Evolutionary conservation across 345 rosid species (phyloP), one percentile per base, ranked within the genome.

Genomic region (Brassica rapa): DNA sequence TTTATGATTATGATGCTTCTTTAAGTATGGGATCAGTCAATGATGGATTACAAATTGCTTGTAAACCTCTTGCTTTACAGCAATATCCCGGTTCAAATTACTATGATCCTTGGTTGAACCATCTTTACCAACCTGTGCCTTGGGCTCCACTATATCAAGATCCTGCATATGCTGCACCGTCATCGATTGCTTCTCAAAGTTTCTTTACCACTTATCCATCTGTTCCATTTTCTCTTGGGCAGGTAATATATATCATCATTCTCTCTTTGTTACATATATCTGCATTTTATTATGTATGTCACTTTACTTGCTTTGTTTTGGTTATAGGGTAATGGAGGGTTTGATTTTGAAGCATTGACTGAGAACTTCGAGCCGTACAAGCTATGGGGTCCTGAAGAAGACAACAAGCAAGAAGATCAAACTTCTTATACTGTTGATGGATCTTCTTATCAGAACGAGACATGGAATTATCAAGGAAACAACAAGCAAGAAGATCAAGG

Each of bases 271-370:
- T 49, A 49, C 55, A 49, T n/a, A 49, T 49, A 49, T 49, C 55
- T 49, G 55, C 5, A 49, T 37, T 14, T 39, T 27, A 16, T 53
- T 15, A 27, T n/a, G 25, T 43, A 55, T 16, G 27, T 41, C n/a
- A 41, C 62, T 60, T 8, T 73, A 29, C 30, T 32, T 55, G 79
- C 14, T 59, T 24, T 79, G 37, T 70, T 29, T 64, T 23, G 78
- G 30, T 71, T 79, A 8, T 79, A 56, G 79, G 84, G 46, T 29
- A 15, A 15, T 16, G 88, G 82, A 76, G 85, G 82, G 73, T 80
- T 80, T 80, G 81, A 80, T 76, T 87, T 81, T 84, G 84, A 82
- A 70, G 80, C 84, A 30, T 82, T 85, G 92, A 84, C 77, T 72
- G 84, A 87, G 77, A 86, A 82, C 77, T 80, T 83, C 67, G 78